These are phyloP conservation scores for Auricularia cornea DNA, from an alignment of 768 basidiomycete genomes.

Conservation along the genomic window DNA sequence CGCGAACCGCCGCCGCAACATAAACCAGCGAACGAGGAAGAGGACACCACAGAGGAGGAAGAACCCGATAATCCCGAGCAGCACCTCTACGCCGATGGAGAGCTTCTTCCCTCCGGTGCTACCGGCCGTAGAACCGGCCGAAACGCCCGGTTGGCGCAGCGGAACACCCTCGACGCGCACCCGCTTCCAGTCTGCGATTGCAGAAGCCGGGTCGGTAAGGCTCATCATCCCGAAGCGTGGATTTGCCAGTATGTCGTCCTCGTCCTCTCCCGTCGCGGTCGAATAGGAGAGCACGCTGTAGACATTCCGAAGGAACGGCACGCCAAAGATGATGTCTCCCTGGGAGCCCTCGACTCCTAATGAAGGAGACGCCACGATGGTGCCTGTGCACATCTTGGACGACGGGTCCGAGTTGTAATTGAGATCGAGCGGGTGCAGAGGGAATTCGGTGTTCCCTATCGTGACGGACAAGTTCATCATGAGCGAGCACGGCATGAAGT, in stretches of 20 bases:
- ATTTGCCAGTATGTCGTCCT: slow-evolving; percentile 10
- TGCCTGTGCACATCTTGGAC: slow-evolving; percentile 46
- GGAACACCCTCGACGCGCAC: slow-evolving; percentile 63
- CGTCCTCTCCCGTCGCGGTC: neutral
- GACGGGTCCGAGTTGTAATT: slow-evolving; percentile 36
- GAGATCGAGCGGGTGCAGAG: slow-evolving; percentile 71
- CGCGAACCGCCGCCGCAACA: slow-evolving; percentile 30
- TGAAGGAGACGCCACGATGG: slow-evolving; percentile 50
- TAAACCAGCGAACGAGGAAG: slow-evolving; percentile 47
- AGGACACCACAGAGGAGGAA: slow-evolving; percentile 45
- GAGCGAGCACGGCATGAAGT: slow-evolving; percentile 63
- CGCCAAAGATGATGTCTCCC: slow-evolving; percentile 70
- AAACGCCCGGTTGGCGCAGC: slow-evolving; percentile 19
- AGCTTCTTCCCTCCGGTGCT: slow-evolving; percentile 27
- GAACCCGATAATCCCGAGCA: slow-evolving; percentile 52
- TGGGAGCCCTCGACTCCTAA: slow-evolving; percentile 28
- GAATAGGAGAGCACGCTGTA: slow-evolving; percentile 72
- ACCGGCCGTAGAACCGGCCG: slow-evolving; percentile 3
- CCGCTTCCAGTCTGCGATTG: slow-evolving; percentile 58
- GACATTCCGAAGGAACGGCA: slow-evolving; percentile 66
- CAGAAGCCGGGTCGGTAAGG: slow-evolving; percentile 53
- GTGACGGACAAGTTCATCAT: slow-evolving; percentile 68
- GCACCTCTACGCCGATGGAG: slow-evolving; percentile 53
- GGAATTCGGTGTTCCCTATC: slow-evolving; percentile 44
- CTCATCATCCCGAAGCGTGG: slow-evolving; percentile 53